Percentiles rank a stretch among this genome's conserved stretches.
Conservation (phyloP, 768 basidiomycete genomes). For the Udeniomyces megalosporus region DNA sequence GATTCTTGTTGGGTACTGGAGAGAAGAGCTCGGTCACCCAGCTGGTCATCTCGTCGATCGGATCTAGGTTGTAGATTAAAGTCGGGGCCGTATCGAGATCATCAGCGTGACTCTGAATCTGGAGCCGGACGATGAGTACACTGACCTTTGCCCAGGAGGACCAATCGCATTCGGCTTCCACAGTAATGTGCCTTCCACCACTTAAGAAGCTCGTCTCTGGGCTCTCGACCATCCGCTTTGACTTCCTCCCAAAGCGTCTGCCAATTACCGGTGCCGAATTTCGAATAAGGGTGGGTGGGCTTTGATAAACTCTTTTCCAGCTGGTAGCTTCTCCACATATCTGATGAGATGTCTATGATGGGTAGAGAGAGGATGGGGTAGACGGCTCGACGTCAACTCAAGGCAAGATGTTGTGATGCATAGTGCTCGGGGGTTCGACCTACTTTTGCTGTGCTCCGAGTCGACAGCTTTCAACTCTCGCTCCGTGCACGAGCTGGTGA, state of each 20-base stretch:
- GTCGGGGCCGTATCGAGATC: background rate
- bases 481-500: constrained; percentile 64
- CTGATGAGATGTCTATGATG: constrained; percentile 15
- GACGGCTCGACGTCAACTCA: constrained; percentile 63
- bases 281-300: constrained; percentile 66
- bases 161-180: constrained; percentile 66
- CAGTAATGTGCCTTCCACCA: constrained; percentile 76
- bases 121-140: no score
- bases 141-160: constrained; percentile 62
- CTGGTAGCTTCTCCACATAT: constrained; percentile 59
- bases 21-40: constrained; percentile 54
- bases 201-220: constrained; percentile 39
- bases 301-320: constrained; percentile 72
- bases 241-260: constrained; percentile 32
- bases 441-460: constrained; percentile 85
- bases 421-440: constrained; percentile 39
- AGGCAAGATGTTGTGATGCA: constrained; percentile 37
- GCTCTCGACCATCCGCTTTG: constrained; percentile 28
- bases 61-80: constrained; percentile 36
- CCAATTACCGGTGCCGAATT: constrained; percentile 73
- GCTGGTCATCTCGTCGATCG: constrained; percentile 52
- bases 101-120: no score
- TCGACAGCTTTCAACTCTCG: constrained; percentile 67
- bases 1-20: constrained; percentile 48
- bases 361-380: constrained; percentile 24